Conservation (phyloP, 2,329 filamentous ascomycete genomes). For the Corynespora cassiicola region DNA sequence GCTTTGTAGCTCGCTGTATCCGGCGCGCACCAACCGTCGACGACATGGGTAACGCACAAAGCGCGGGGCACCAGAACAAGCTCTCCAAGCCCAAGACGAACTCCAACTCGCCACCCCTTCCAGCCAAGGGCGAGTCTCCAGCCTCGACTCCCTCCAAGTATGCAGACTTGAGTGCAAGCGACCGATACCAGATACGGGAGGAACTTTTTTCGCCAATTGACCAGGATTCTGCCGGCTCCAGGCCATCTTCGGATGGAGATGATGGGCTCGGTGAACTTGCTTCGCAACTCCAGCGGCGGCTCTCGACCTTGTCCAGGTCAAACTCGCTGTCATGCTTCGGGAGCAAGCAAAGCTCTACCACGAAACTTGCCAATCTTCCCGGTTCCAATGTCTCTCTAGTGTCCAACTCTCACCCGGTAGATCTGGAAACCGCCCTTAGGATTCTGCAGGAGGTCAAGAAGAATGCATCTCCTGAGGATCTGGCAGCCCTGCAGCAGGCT, state of each 20-base stretch:
- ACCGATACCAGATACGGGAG: conserved; percentile 36
- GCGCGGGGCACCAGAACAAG: conserved; percentile 29
- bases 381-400: conserved; percentile 38
- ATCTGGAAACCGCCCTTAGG: conserved; percentile 53
- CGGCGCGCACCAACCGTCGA: conserved; percentile 13
- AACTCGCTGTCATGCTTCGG: conserved; percentile 35
- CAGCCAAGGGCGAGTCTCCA: conserved; percentile 24
- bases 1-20: conserved; percentile 27
- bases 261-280: conserved; percentile 25
- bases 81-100: conserved; percentile 46
- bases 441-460: conserved; percentile 57
- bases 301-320: conserved; percentile 27
- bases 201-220: conserved; percentile 35
- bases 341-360: conserved; percentile 25
- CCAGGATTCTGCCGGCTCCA: conserved; percentile 26
- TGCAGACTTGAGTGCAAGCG: conserved; percentile 30
- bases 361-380: conserved; percentile 28
- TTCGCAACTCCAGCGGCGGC: conserved; percentile 28
- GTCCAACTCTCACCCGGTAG: conserved; percentile 41
- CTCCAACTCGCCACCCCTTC: conserved; percentile 32
- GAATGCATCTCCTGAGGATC: conserved; percentile 55
- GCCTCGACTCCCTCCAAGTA: conserved; percentile 29
- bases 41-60: conserved; percentile 41
- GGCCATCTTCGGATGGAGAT: conserved; percentile 22
- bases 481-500: conserved; percentile 50